Percentiles rank a stretch among this genome's conserved stretches.
These are phyloP conservation scores for Zygotorulaspora chibaensis DNA, from an alignment of 805 yeast genomes.

Conservation along the genomic window DNA sequence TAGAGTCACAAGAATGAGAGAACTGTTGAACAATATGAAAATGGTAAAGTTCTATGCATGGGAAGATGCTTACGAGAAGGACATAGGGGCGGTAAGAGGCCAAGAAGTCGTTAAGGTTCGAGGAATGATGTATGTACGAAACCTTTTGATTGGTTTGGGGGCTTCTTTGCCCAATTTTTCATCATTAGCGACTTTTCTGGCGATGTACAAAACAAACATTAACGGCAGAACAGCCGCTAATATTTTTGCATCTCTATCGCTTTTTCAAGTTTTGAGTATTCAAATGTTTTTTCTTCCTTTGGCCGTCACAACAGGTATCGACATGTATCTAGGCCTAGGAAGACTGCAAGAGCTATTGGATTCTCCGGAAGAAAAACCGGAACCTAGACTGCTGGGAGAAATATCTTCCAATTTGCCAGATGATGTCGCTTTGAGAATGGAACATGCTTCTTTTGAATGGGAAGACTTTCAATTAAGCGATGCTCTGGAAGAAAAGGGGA, in stretches of 20 bases:
- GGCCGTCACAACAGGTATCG: constrained; percentile 63
- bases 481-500: constrained; percentile 29
- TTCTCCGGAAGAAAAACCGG: constrained; percentile 38
- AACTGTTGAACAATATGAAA: constrained; percentile 71
- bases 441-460: constrained; percentile 65
- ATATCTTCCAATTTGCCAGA: constrained; percentile 19
- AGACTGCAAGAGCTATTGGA: constrained; percentile 54
- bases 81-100: constrained; percentile 51
- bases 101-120: constrained; percentile 60
- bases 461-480: constrained; percentile 42
- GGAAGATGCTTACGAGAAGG: constrained; percentile 72
- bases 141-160: constrained; percentile 59
- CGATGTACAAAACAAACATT: constrained; percentile 43
- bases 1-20: constrained; percentile 73
- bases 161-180: constrained; percentile 65
- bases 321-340: constrained; percentile 57
- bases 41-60: constrained; percentile 86
- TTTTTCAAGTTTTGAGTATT: constrained; percentile 57
- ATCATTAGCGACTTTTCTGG: constrained; percentile 57
- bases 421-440: constrained; percentile 45
- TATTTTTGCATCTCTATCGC: constrained; percentile 65
- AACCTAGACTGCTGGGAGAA: constrained; percentile 14
- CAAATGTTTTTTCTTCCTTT: constrained; percentile 68
- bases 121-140: constrained; percentile 61
- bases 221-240: constrained; percentile 49